phyloP scores from a whole-genome alignment of 805 yeast species.

The Ogataea pilisensis region DNA sequence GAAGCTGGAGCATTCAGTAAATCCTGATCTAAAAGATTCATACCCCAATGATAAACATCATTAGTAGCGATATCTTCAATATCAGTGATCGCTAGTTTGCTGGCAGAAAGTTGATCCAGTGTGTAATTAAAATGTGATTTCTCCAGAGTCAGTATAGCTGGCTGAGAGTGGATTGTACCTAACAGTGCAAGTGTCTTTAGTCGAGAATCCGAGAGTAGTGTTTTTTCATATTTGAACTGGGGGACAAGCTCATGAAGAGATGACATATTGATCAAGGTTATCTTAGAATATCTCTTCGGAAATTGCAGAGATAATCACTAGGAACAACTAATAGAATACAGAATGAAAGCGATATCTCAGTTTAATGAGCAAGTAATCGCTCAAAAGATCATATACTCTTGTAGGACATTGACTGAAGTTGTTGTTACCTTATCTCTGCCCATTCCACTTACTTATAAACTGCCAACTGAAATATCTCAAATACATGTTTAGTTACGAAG shows the following conservation, averaged over 20 bases:
- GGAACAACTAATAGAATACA: too few species aligned
- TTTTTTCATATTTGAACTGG: constrained; percentile 41
- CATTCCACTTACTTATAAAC: too few species aligned
- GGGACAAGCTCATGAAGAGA: constrained; percentile 28
- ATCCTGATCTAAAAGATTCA: constrained; percentile 45
- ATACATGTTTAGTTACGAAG: too few species aligned
- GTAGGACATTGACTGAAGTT: too few species aligned
- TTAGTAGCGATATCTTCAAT: constrained; percentile 52
- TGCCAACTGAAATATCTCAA: too few species aligned
- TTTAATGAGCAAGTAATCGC: too few species aligned
- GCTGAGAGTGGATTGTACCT: constrained; percentile 57
- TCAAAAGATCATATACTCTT: too few species aligned
- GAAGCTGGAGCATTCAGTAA: constrained; percentile 50
- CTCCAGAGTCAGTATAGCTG: constrained; percentile 71
- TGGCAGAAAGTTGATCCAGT: constrained; percentile 16
- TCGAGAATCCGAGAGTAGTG: constrained; percentile 59
- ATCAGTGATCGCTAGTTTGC: constrained; percentile 14
- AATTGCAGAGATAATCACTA: too few species aligned
- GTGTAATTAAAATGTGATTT: constrained; percentile 58
- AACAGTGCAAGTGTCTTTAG: constrained; percentile 61
- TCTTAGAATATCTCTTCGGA: too few species aligned
- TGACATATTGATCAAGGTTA: too few species aligned
- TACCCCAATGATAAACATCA: constrained; percentile 85
- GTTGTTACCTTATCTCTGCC: too few species aligned
- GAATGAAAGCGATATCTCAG: too few species aligned